Conservation (phyloP, 495 filamentous ascomycete genomes). For the Penicillium herquei region DNA sequence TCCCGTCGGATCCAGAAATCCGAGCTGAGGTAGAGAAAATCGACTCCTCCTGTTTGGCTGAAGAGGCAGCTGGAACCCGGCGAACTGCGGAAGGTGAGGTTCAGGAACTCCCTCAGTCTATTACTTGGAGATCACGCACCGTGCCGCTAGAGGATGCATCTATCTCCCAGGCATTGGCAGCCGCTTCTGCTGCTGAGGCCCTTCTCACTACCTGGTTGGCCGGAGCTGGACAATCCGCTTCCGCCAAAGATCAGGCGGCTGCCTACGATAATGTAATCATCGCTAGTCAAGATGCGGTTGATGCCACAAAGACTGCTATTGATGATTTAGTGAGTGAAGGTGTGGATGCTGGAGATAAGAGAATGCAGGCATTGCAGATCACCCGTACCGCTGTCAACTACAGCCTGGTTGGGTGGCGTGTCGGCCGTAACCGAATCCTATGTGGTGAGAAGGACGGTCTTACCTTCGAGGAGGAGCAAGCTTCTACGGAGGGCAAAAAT, state of each 20-base stretch:
- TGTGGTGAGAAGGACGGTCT: conserved; percentile 77
- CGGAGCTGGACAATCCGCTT: conserved; percentile 35
- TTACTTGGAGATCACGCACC: conserved; percentile 86
- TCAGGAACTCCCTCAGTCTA: conserved; percentile 66
- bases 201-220: conserved; percentile 49
- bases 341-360: conserved; percentile 75
- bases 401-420: conserved; percentile 87
- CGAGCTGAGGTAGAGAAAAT: conserved; percentile 66
- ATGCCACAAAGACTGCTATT: conserved; percentile 88
- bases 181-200: conserved; percentile 52
- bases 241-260: conserved; percentile 60
- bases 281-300: conserved; percentile 89
- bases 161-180: conserved; percentile 72
- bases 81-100: conserved; percentile 47
- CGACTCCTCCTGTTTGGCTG: conserved; percentile 65
- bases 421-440: conserved; percentile 87
- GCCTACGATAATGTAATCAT: conserved; percentile 91
- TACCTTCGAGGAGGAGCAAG: conserved; percentile 54
- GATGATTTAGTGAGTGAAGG: conserved; percentile 84
- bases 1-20: conserved; percentile 59
- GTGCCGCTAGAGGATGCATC: conserved; percentile 89
- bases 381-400: conserved; percentile 92
- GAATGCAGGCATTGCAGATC: conserved; percentile 91
- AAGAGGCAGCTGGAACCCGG: conserved; percentile 58
- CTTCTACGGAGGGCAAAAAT: conserved; percentile 43